Percentiles rank a stretch among this genome's conserved stretches.
phyloP scores from a whole-genome alignment of 495 filamentous ascomycete species.

The Cetradonia linearis region DNA sequence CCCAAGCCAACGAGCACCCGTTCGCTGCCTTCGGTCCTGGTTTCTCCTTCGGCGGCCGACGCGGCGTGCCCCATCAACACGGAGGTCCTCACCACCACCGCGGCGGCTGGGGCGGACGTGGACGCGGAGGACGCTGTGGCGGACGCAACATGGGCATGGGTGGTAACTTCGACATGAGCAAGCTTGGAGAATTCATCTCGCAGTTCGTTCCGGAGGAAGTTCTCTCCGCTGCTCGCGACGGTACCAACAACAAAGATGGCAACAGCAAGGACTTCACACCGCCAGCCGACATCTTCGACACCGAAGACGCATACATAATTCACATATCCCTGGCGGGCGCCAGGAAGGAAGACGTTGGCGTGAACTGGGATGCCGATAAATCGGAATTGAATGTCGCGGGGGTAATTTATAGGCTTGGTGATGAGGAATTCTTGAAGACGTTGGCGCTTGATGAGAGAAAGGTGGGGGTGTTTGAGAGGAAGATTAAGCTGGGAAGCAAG shows the following conservation, averaged over 20 bases:
- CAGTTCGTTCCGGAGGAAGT: slow-evolving; percentile 32
- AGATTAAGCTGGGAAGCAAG: slow-evolving; percentile 47
- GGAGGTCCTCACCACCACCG: slow-evolving; percentile 20
- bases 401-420: slow-evolving; percentile 58
- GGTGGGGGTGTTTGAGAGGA: slow-evolving; percentile 64
- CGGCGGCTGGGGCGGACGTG: slow-evolving; percentile 15
- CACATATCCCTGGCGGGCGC: slow-evolving; percentile 69
- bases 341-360: slow-evolving; percentile 64
- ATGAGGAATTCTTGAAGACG: slow-evolving; percentile 59
- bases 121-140: slow-evolving; percentile 21
- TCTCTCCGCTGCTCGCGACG: slow-evolving; percentile 23
- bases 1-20: slow-evolving; percentile 19
- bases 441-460: slow-evolving; percentile 55
- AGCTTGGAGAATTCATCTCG: slow-evolving; percentile 25
- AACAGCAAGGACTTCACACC: slow-evolving; percentile 49
- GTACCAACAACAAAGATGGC: slow-evolving; percentile 24
- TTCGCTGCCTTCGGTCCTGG: slow-evolving; percentile 26
- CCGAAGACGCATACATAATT: slow-evolving; percentile 48
- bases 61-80: slow-evolving; percentile 13
- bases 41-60: slow-evolving; percentile 20
- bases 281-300: slow-evolving; percentile 62
- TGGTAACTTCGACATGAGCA: slow-evolving; percentile 33
- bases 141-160: slow-evolving; percentile 13
- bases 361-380: slow-evolving; percentile 64
- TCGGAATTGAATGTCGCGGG: slow-evolving; percentile 55